Conservation (phyloP, 257 asterid species). For the Thymus quinquecostatus region DNA sequence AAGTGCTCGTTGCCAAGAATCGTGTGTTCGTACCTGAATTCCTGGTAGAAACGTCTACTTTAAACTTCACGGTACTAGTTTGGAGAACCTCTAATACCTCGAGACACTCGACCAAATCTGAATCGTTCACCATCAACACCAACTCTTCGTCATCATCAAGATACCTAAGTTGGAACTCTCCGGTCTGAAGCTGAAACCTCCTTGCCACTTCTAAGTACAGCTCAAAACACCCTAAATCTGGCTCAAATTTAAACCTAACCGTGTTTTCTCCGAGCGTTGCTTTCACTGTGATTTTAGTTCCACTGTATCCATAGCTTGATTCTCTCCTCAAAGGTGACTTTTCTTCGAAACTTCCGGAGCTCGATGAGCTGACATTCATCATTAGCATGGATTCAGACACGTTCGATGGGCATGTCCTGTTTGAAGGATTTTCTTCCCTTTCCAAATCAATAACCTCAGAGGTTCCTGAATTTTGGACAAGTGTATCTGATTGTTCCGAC, state of each 20-base stretch:
- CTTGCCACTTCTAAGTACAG: conserved; percentile 67
- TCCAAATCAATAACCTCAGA: conserved; percentile 35
- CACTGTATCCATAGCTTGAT: conserved; percentile 34
- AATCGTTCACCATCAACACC: conserved; percentile 78
- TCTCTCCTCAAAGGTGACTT: conserved; percentile 26
- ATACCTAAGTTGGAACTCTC: conserved; percentile 69
- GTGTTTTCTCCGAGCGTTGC: conserved; percentile 61
- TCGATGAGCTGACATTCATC: conserved; percentile 48
- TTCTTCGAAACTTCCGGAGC: conserved; percentile 46
- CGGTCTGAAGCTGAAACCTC: conserved; percentile 58
- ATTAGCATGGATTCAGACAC: conserved; percentile 45
- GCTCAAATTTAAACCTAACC: conserved; percentile 65
- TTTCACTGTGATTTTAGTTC: conserved; percentile 54
- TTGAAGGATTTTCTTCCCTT: conserved; percentile 45
- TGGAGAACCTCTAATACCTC: conserved; percentile 56
- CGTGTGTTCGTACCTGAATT: conserved; percentile 43
- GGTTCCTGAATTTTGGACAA: conserved; percentile 23
- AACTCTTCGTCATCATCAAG: conserved; percentile 81
- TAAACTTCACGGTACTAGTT: conserved; percentile 50
- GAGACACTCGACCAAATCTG: conserved; percentile 67
- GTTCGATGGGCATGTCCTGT: conserved; percentile 54
- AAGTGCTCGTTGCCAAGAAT: not conserved
- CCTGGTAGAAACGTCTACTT: conserved; percentile 44
- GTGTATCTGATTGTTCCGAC: conserved; percentile 14
- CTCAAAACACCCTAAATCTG: conserved; percentile 48